A percentile compares a stretch with the other conserved stretches of the same genome.
phyloP scores from a whole-genome alignment of 1,284 basidiomycete genomes.

The Macrocybe sp. region DNA sequence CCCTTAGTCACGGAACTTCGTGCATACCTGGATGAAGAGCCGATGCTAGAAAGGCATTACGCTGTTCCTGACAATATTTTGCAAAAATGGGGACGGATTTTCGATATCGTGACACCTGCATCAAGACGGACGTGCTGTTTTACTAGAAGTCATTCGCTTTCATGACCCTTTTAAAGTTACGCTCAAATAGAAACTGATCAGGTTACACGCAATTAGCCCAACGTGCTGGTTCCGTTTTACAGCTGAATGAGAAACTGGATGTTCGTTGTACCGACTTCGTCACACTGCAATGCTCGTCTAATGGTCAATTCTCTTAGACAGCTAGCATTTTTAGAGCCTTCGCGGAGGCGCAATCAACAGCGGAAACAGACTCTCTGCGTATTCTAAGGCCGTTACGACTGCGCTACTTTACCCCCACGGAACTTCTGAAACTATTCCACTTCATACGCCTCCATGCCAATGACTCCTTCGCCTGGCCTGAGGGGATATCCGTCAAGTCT shows the following conservation, averaged over 20 bases:
- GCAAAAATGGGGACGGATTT: conserved; percentile 68
- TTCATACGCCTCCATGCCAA: conserved; percentile 35
- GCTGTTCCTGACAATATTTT: conserved; percentile 59
- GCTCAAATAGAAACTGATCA: conserved; percentile 19
- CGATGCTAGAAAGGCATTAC: conserved; percentile 19
- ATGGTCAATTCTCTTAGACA: conserved; percentile 39
- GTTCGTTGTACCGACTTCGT: conserved; percentile 33
- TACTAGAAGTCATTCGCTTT: conserved; percentile 51
- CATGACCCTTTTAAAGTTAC: neutral
- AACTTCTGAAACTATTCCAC: conserved; percentile 64
- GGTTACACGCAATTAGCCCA: conserved; percentile 75
- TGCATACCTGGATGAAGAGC: conserved; percentile 44
- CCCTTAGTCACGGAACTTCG: conserved; percentile 27
- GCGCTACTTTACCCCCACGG: conserved; percentile 68
- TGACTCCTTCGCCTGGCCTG: conserved; percentile 53
- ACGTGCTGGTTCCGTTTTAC: conserved; percentile 68
- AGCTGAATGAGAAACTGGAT: conserved; percentile 60
- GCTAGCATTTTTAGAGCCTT: conserved; percentile 55
- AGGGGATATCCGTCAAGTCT: conserved; percentile 51
- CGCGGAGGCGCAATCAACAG: conserved; percentile 36
- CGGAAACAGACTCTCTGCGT: conserved; percentile 40
- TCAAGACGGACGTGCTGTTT: conserved; percentile 69
- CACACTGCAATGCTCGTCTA: neutral
- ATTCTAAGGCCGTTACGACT: conserved; percentile 53
- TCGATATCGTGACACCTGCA: conserved; percentile 69